These are phyloP conservation scores for Tylopilus plumbeoviolaceoides DNA, from an alignment of 768 basidiomycete genomes.

Conservation along the genomic window DNA sequence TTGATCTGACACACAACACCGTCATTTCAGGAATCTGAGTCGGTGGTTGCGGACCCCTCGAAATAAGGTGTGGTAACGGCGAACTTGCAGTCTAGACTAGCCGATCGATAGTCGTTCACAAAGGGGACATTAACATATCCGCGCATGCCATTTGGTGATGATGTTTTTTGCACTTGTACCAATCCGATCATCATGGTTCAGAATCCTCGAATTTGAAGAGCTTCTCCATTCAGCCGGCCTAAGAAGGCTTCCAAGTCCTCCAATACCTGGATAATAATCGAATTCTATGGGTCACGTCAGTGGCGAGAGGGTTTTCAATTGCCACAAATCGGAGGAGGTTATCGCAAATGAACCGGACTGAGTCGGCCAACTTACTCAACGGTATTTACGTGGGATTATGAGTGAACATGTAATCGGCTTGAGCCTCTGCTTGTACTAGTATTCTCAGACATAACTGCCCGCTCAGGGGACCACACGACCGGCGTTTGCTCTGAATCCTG, in stretches of 20 bases:
- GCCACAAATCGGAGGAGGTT: neutral
- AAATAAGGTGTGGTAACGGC: neutral
- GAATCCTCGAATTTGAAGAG: neutral
- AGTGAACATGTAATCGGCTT: constrained; percentile 19
- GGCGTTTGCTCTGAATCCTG: neutral
- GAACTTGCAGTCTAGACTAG: constrained; percentile 1
- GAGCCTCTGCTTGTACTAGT: neutral
- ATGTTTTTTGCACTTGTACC: neutral
- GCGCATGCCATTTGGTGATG: constrained; percentile 6
- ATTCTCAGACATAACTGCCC: constrained; percentile 1
- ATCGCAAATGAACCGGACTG: neutral
- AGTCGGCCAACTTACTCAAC: neutral
- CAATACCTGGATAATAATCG: neutral
- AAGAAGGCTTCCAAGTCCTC: neutral
- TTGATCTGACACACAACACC: neutral
- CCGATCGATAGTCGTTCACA: constrained; percentile 10
- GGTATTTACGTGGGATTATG: constrained; percentile 10
- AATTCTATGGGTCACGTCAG: neutral
- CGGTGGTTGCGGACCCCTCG: neutral
- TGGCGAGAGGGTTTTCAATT: neutral
- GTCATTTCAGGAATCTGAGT: neutral
- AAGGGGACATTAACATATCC: constrained; percentile 7
- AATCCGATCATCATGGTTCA: constrained; percentile 1
- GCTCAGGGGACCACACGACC: neutral
- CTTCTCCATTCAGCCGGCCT: neutral